These are phyloP conservation scores for Atkinsonella texensis DNA, from an alignment of 2,329 filamentous ascomycete species.

Conservation along the genomic window DNA sequence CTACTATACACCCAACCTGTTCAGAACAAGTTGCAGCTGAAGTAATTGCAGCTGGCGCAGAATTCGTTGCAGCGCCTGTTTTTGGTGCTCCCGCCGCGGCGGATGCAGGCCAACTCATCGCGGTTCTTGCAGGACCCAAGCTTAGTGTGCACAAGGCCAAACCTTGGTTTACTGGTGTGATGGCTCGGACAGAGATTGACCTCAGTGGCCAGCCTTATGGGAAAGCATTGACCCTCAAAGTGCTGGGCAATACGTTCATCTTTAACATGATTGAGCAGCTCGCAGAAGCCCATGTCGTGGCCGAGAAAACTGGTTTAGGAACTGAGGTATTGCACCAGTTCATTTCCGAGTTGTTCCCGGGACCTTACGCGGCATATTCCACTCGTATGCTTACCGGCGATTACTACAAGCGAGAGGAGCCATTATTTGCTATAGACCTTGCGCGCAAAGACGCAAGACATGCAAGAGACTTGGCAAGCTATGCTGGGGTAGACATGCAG, in stretches of 20 bases:
- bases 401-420: constrained; percentile 63
- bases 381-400: constrained; percentile 63
- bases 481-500: constrained; percentile 48
- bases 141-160: constrained; percentile 49
- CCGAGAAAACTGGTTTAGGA: constrained; percentile 71
- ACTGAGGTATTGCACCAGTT: constrained; percentile 57
- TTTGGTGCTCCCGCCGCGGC: constrained; percentile 63
- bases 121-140: constrained; percentile 57
- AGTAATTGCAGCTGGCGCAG: constrained; percentile 46
- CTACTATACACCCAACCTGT: constrained; percentile 76
- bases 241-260: constrained; percentile 80
- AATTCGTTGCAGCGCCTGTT: constrained; percentile 61
- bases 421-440: constrained; percentile 73
- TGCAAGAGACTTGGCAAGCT: constrained; percentile 53
- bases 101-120: constrained; percentile 57
- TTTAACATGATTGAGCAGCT: constrained; percentile 72
- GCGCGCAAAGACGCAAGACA: constrained; percentile 75
- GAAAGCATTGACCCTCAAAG: constrained; percentile 60
- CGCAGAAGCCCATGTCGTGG: constrained; percentile 64
- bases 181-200: constrained; percentile 56
- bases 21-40: constrained; percentile 52
- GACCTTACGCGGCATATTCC: constrained; percentile 63
- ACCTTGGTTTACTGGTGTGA: constrained; percentile 63
- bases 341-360: constrained; percentile 62
- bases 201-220: constrained; percentile 57